These are phyloP conservation scores for Heteromeles arbutifolia DNA, from an alignment of 306 rosid genomes.

Conservation along the genomic window DNA sequence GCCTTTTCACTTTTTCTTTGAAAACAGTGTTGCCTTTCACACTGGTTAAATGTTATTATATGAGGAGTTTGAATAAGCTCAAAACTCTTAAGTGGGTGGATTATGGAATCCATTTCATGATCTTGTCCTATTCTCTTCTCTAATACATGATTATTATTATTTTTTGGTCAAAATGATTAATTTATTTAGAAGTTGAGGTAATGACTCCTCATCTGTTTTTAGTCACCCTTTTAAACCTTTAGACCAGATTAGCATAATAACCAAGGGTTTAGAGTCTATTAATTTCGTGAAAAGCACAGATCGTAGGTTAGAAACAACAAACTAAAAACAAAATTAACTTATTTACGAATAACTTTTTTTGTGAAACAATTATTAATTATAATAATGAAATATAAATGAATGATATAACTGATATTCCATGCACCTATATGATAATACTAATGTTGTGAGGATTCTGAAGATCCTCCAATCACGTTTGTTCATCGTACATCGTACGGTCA, in stretches of 20 bases:
- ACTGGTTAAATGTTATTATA: not conserved
- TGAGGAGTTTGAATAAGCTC: not conserved
- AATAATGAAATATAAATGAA: too few relatives aligned
- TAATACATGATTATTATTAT: too few relatives aligned
- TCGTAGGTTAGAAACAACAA: not conserved
- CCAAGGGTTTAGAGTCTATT: not conserved
- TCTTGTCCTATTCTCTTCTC: not conserved
- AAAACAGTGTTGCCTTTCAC: too few relatives aligned
- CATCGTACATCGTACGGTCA: too few relatives aligned
- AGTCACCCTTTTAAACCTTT: not conserved
- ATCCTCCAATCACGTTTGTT: too few relatives aligned
- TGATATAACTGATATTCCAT: too few relatives aligned
- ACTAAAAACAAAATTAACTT: not conserved
- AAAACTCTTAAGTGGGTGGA: not conserved
- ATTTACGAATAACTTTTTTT: too few relatives aligned
- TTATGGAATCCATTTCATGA: not conserved
- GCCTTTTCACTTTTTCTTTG: not conserved
- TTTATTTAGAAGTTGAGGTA: not conserved
- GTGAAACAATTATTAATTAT: too few relatives aligned
- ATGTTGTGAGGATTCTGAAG: fast-evolving
- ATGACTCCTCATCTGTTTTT: not conserved
- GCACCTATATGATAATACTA: too few relatives aligned
- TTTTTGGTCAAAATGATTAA: not conserved
- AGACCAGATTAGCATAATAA: not conserved
- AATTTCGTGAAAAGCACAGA: not conserved